A percentile compares a stretch with the other conserved stretches of the same genome.
phyloP scores from a whole-genome alignment of 1,284 basidiomycete species.

The Irpex sp. region DNA sequence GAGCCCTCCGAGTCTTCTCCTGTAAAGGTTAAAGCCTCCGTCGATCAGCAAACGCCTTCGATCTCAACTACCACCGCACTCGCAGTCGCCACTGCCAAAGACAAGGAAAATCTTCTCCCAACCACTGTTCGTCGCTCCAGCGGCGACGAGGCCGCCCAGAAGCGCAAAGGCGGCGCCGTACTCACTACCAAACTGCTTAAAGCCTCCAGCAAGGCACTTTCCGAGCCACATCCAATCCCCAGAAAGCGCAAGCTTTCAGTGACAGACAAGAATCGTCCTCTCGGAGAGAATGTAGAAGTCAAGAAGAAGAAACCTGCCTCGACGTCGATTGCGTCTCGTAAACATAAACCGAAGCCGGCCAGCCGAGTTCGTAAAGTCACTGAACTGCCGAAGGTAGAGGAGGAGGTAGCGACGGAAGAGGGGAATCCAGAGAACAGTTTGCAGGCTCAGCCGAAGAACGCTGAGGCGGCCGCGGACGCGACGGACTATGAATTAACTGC shows the following conservation, averaged over 20 bases:
- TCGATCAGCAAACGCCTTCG: conserved; percentile 5
- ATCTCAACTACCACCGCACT: conserved; percentile 20
- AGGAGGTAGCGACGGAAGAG: conserved; percentile 16
- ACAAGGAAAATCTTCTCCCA: conserved; percentile 76
- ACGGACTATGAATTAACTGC: conserved; percentile 62
- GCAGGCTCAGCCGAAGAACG: conserved; percentile 6
- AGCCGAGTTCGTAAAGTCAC: conserved; percentile 17
- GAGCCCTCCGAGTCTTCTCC: conserved; percentile 15
- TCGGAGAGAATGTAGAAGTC: conserved; percentile 16
- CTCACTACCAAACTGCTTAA: conserved; percentile 48
- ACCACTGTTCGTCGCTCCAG: conserved; percentile 56
- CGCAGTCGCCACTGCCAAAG: conserved; percentile 34
- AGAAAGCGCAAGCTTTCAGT: conserved; percentile 54
- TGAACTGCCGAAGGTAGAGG: conserved; percentile 37
- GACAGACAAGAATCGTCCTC: not conserved
- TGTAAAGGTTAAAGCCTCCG: conserved; percentile 2
- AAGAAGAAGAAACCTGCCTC: conserved; percentile 9
- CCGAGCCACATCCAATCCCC: conserved; percentile 30
- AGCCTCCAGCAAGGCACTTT: conserved; percentile 40
- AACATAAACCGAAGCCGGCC: conserved; percentile 16
- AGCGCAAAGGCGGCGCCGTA: conserved; percentile 51
- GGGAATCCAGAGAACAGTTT: conserved; percentile 27
- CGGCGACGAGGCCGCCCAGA: conserved; percentile 39
- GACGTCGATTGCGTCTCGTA: not conserved
- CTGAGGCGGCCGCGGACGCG: conserved; percentile 39